phyloP scores from a whole-genome alignment of 2,329 filamentous ascomycete genomes.

The Orbilia brochopaga region DNA sequence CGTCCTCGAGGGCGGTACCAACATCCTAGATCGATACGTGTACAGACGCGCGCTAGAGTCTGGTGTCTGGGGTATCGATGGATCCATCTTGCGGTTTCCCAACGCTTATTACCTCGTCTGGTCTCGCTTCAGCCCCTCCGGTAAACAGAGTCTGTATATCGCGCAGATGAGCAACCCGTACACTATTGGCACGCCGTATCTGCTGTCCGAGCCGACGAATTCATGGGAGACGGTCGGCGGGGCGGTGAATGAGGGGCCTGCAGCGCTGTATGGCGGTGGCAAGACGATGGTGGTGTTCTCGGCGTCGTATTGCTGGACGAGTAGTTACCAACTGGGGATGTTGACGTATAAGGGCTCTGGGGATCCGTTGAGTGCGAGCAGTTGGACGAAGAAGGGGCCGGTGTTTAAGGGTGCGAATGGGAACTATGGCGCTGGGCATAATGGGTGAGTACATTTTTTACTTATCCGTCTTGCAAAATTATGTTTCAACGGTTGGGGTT shows the following conservation, averaged over 20 bases:
- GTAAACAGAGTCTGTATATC: slow-evolving; percentile 60
- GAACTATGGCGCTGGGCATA: slow-evolving; percentile 66
- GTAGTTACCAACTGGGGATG: slow-evolving; percentile 64
- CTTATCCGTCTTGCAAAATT: neutral
- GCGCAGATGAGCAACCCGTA: slow-evolving; percentile 59
- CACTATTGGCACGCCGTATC: slow-evolving; percentile 60
- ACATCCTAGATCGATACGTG: slow-evolving; percentile 63
- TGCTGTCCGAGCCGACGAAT: slow-evolving; percentile 63
- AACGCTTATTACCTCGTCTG: slow-evolving; percentile 64
- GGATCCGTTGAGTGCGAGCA: slow-evolving; percentile 60
- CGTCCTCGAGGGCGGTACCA: slow-evolving; percentile 63
- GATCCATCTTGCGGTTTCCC: slow-evolving; percentile 62
- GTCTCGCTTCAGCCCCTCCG: slow-evolving; percentile 62
- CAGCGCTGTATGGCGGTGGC: slow-evolving; percentile 64
- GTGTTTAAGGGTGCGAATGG: slow-evolving; percentile 64
- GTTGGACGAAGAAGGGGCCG: slow-evolving; percentile 65
- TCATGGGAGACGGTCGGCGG: slow-evolving; percentile 63
- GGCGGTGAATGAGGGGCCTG: slow-evolving; percentile 65
- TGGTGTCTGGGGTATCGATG: slow-evolving; percentile 64
- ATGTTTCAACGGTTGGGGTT: neutral
- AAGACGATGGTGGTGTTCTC: slow-evolving; percentile 65
- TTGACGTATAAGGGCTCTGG: slow-evolving; percentile 64
- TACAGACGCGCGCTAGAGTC: slow-evolving; percentile 61
- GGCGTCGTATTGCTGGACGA: slow-evolving; percentile 66
- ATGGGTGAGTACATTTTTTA: slow-evolving; percentile 57